Base-by-base conservation (phyloP, 495 filamentous ascomycete species). In the Penicillium odoratum region DNA sequence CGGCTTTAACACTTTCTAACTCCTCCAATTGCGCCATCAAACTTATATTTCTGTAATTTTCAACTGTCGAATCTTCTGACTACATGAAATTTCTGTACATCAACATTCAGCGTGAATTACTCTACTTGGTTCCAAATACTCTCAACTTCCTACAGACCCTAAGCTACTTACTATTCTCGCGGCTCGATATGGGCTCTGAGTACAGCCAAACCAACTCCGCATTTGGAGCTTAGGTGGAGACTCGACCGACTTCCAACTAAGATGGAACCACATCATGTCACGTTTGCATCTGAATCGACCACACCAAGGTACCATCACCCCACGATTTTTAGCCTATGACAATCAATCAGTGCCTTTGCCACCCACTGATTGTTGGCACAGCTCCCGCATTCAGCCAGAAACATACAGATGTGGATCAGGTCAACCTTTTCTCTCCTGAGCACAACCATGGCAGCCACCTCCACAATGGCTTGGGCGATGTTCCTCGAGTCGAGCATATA, bases 221-320 rank as follows among this genome's bases (percentile, higher is more conserved):
- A 69, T 69, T 63, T n/a, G 67, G 67, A 46, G 13, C 47, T 42
- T 34, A 7, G 42, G 57, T 65, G 67, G 62, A 51, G 33, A 48
- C n/a, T 34, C 10, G 34, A 4, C 48, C 21, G 34, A 26, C 44
- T 38, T 7, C 45, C 48, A 11, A 53, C 52, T 36, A 31, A 42
- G 59, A 75, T 71, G 72, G 64, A 56, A 74, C 71, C 55, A 50
- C 62, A 53, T 25, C 47, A 69, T 74, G 72, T 74, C 58, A 75
- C 73, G 68, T 68, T 71, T 59, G 53, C 57, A 60, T 62, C 55
- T 58, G n/a, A 45, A 16, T 55, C 47, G n/a, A 51, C 48, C 54
- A 55, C 29, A 57, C 31, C 30, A 31, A 55, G 48, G 53, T 54
- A 50, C 62, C 63, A 63, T 59, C 49, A 53, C 56, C 45, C 29